phyloP scores from a whole-genome alignment of 2,329 filamentous ascomycete species.

The Diaporthe australafricana region DNA sequence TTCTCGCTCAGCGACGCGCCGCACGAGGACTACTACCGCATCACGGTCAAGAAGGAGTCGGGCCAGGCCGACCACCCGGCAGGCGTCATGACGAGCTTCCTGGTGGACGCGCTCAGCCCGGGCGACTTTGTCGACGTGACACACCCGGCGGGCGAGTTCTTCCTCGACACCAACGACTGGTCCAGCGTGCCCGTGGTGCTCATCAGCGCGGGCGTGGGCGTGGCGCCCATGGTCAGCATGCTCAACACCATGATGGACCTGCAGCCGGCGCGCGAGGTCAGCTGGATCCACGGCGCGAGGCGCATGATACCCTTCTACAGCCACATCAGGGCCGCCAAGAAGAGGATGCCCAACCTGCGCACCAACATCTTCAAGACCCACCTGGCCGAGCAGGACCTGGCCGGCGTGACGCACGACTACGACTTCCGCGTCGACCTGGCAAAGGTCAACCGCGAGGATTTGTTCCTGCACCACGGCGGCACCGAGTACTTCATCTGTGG shows the following conservation, averaged over 20 bases:
- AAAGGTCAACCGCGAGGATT: slow-evolving; percentile 55
- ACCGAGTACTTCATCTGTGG: slow-evolving; percentile 68
- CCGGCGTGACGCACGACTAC: slow-evolving; percentile 57
- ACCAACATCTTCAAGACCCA: slow-evolving; percentile 63
- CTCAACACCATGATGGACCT: slow-evolving; percentile 63
- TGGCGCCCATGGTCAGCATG: slow-evolving; percentile 71
- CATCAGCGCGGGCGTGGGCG: slow-evolving; percentile 71
- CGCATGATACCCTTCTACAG: slow-evolving; percentile 64
- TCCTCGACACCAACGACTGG: slow-evolving; percentile 57
- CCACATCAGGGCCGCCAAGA: slow-evolving; percentile 59
- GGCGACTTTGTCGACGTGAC: slow-evolving; percentile 74
- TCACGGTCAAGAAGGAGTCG: slow-evolving; percentile 76
- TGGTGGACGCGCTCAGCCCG: slow-evolving; percentile 70
- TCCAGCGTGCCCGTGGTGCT: slow-evolving; percentile 65
- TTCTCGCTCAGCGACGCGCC: slow-evolving; percentile 79
- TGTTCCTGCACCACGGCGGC: slow-evolving; percentile 57
- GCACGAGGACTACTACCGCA: slow-evolving; percentile 71
- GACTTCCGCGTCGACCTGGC: slow-evolving; percentile 60
- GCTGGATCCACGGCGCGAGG: slow-evolving; percentile 70
- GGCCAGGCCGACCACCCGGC: slow-evolving; percentile 48
- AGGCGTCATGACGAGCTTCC: slow-evolving; percentile 76
- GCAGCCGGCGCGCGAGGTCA: slow-evolving; percentile 60
- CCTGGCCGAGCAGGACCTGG: slow-evolving; percentile 57
- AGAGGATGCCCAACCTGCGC: slow-evolving; percentile 48
- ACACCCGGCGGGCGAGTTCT: slow-evolving; percentile 74